Percentiles rank a stretch among this genome's conserved stretches.
These are phyloP conservation scores for Coccomyxa sp. DNA, from an alignment of 139 green algal species.

Conservation along the genomic window DNA sequence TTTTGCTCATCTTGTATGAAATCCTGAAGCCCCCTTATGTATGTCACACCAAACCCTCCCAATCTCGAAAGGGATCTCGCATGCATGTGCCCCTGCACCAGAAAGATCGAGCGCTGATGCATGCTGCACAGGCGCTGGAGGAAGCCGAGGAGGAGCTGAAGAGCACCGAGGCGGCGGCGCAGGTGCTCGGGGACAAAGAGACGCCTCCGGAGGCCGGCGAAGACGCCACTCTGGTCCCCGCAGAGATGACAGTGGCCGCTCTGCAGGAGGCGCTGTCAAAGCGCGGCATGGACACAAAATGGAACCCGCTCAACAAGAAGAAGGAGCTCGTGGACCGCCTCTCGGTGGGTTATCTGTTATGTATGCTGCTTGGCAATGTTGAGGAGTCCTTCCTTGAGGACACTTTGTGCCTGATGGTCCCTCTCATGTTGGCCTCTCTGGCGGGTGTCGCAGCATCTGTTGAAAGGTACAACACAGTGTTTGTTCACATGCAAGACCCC, in stretches of 20 bases:
- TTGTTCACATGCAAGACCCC: too few relatives aligned
- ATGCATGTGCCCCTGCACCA: too few relatives aligned
- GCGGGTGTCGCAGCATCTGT: too few relatives aligned
- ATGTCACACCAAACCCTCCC: too few relatives aligned
- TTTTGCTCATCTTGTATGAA: too few relatives aligned
- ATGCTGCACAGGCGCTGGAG: background rate
- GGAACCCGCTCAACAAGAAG: slow-evolving; percentile 58
- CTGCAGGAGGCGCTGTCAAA: slow-evolving; percentile 57
- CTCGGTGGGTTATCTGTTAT: slow-evolving; percentile 12
- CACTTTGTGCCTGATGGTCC: background rate
- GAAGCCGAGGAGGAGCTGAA: slow-evolving; percentile 11
- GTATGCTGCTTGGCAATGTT: background rate
- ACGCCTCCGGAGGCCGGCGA: background rate
- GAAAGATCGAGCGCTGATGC: too few relatives aligned
- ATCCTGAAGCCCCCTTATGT: too few relatives aligned
- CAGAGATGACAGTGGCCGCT: slow-evolving; percentile 42
- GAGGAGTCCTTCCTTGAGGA: background rate
- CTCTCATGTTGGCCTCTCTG: too few relatives aligned
- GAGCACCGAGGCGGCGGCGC: background rate
- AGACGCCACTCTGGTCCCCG: slow-evolving; percentile 14
- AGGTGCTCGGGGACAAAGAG: background rate
- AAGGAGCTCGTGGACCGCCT: slow-evolving; percentile 56
- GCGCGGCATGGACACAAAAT: slow-evolving; percentile 50
- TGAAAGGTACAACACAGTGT: too few relatives aligned
- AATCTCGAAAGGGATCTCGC: too few relatives aligned